Evolutionary conservation across 1,284 basidiomycete genomes (phyloP).

Genomic region (Apiotrichum akiyoshidainum): DNA sequence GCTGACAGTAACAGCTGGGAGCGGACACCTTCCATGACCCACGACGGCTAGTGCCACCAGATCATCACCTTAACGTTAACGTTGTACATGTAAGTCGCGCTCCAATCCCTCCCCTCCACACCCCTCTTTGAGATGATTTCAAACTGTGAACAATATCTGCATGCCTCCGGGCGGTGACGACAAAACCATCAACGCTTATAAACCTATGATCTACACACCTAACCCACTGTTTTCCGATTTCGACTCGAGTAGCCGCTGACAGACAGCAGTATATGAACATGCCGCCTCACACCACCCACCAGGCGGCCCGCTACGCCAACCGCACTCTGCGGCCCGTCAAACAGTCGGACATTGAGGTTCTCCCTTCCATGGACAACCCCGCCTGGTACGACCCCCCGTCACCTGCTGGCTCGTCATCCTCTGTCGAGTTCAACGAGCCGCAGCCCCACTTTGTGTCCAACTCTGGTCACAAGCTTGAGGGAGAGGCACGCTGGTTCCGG

Average conservation of each 20-base stretch:
- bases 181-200: conserved; percentile 28
- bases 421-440: conserved; percentile 21
- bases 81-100: conserved; percentile 8
- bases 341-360: conserved; percentile 34
- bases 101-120: not conserved
- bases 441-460: conserved; percentile 35
- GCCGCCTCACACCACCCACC: conserved; percentile 21
- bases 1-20: not conserved
- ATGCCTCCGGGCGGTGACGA: conserved; percentile 25
- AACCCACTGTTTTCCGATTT: not conserved
- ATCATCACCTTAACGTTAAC: not conserved
- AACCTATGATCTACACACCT: conserved; percentile 12
- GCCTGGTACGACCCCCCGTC: conserved; percentile 39
- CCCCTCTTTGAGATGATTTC: conserved; percentile 15
- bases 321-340: conserved; percentile 12
- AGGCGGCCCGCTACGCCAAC: not conserved
- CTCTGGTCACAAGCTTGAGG: conserved; percentile 45
- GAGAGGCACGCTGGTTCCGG: conserved; percentile 42
- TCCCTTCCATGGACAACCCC: conserved; percentile 41
- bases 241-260: conserved; percentile 3
- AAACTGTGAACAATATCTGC: conserved; percentile 29
- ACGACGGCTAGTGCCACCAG: not conserved
- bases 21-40: not conserved
- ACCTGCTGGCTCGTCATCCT: conserved; percentile 28
- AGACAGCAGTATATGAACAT: conserved; percentile 10